Base-by-base conservation (phyloP, 148 eudicot genomes). In the Fagopyrum homotropicum region DNA sequence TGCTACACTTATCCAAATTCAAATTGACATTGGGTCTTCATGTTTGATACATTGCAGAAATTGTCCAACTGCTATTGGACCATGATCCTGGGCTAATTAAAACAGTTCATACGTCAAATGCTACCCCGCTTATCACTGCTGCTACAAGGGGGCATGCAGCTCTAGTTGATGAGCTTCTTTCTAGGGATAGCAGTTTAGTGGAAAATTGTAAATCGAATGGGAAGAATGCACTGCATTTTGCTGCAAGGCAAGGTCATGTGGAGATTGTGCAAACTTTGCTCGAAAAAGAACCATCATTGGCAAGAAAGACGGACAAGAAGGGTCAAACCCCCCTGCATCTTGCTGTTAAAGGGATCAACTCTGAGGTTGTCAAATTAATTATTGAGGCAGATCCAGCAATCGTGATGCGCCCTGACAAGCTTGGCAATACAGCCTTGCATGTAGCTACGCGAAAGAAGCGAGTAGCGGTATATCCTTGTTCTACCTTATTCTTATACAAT, bases 371-470 rank as follows among this genome's bases (percentile, higher is more conserved):
- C 63, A 87, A 86, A 80, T 86, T 87, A 77, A 90, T 93, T 69
- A 84, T 93, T 45, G 91, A 88, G 40, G 91, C 91, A 61, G 96
- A 92, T 82, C 83, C 98, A 17, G 87, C 93, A 46, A 84, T 87
- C 64, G 98, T 89, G 50, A 89, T 89, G 93, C 85, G 87, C 63
- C 88, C 91, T 8, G 98, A 93, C 84, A 93, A 89, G 84, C 84
- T 83, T 82, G 97, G 97, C 52, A 88, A 88, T 77, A 92, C 95
- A 43, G 92, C 97, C 59, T 81, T 92, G 76, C 97, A 90, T 82
- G 85, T 92, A 30, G 97, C 95, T 77, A 87, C 97, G 76, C 81
- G 94, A 82, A 92, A 92, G 79, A 90, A 90, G 82, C 90, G 97
- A 64, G 87, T 84, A 45, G 87, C 87, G 91, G 97, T 92, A 89